Evolutionary conservation across 768 basidiomycete species (phyloP), one percentile per base, ranked within the genome.

Genomic region (Tricholoma sp.): DNA sequence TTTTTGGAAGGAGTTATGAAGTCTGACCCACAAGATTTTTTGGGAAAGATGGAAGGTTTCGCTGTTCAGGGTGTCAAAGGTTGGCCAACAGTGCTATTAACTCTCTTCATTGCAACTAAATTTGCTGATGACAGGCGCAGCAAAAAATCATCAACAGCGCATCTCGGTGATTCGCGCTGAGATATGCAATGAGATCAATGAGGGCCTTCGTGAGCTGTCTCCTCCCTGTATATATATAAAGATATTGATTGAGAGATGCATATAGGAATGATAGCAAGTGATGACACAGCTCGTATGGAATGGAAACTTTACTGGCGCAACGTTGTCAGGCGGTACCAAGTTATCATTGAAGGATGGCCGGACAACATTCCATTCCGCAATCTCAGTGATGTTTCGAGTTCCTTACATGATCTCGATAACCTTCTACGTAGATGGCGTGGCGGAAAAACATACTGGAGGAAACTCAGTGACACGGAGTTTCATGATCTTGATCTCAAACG

Each of bases 301-400:
- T 62, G 50, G 49, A 57, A 50, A 44, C 50, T 34, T 10, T 58
- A 60, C 48, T 60, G 53, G 59, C 31, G 18, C 4, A 58, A 62
- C 28, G 32, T 62, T 32, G 57, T 60, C n/a, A 15, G 32, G 31
- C n/a, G n/a, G n/a, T n/a, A n/a, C n/a, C n/a, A n/a, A n/a, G n/a
- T n/a, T n/a, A n/a, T n/a, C n/a, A n/a, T n/a, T n/a, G n/a, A n/a
- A n/a, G n/a, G n/a, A n/a, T n/a, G n/a, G n/a, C n/a, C n/a, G n/a
- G n/a, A n/a, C n/a, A n/a, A n/a, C n/a, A n/a, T n/a, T n/a, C n/a
- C n/a, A n/a, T n/a, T n/a, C n/a, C n/a, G n/a, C n/a, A n/a, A n/a
- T n/a, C n/a, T n/a, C n/a, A n/a, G n/a, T n/a, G n/a, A n/a, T n/a
- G n/a, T n/a, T n/a, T n/a, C n/a, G n/a, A n/a, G n/a, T n/a, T n/a